These are phyloP conservation scores for Bryoerythrophyllum caledonicum DNA, from an alignment of 225 moss, liverwort and hornwort species.

Conservation along the genomic window DNA sequence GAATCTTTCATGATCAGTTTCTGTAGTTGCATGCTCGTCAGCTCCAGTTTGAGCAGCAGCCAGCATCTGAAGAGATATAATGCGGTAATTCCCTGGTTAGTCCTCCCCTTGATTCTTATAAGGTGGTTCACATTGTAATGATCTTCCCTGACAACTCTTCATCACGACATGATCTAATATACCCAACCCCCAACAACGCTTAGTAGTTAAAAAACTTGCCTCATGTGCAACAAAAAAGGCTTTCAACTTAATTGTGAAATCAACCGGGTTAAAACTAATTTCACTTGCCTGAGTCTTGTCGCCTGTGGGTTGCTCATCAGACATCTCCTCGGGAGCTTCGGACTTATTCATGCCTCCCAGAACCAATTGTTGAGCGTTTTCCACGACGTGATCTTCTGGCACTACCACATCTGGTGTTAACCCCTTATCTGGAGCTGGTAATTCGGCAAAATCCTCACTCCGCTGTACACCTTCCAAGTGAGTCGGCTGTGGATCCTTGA, in stretches of 20 bases:
- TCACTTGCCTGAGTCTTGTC: slow-evolving; percentile 32
- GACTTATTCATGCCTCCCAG: background rate
- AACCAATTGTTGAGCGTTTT: slow-evolving; percentile 4
- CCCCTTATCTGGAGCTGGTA: background rate
- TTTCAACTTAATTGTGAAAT: slow-evolving; percentile 10
- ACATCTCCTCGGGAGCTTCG: slow-evolving; percentile 19
- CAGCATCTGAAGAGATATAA: slow-evolving; percentile 44
- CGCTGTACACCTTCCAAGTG: slow-evolving; percentile 15
- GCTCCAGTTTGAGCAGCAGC: slow-evolving; percentile 43
- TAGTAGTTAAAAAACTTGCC: background rate
- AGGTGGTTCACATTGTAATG: slow-evolving; percentile 10
- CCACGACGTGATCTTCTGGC: background rate
- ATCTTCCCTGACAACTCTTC: slow-evolving; percentile 12
- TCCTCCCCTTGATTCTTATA: slow-evolving; percentile 2
- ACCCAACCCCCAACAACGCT: slow-evolving; percentile 13
- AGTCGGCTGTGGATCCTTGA: background rate
- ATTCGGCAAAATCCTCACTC: background rate
- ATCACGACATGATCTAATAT: background rate
- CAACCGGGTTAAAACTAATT: slow-evolving; percentile 29
- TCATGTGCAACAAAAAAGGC: background rate
- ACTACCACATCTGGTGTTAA: slow-evolving; percentile 11
- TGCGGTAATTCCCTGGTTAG: slow-evolving; percentile 22
- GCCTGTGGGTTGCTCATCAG: slow-evolving; percentile 31
- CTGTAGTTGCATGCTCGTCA: slow-evolving; percentile 32
- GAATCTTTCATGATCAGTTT: slow-evolving; percentile 26